A percentile compares a stretch with the other conserved stretches of the same genome.
These are phyloP conservation scores for Pseudogymnoascus sp. DNA, from an alignment of 2,329 filamentous ascomycete species.

Conservation along the genomic window DNA sequence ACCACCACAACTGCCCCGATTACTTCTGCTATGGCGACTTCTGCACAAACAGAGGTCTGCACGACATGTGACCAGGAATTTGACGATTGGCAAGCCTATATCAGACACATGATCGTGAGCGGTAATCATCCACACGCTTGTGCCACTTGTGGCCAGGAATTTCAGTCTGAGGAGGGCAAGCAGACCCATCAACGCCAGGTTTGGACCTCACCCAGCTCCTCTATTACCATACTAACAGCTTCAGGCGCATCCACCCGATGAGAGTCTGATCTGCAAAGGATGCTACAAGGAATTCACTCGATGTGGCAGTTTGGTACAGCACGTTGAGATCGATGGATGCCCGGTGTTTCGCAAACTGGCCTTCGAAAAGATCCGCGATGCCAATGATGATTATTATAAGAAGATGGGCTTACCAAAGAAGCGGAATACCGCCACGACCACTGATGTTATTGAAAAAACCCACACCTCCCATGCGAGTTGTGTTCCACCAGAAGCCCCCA, in stretches of 20 bases:
- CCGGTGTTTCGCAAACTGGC: neutral
- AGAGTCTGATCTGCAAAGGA: constrained; percentile 16
- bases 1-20: neutral
- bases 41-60: neutral
- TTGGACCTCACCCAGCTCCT: neutral
- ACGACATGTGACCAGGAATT: neutral
- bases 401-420: neutral
- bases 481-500: neutral
- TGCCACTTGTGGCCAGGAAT: constrained; percentile 15
- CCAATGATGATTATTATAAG: neutral
- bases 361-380: neutral
- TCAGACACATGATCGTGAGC: constrained; percentile 13
- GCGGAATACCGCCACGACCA: neutral
- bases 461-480: neutral
- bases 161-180: constrained; percentile 12
- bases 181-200: constrained; percentile 14
- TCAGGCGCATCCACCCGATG: constrained; percentile 17
- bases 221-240: neutral
- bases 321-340: constrained; percentile 18
- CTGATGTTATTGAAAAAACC: neutral
- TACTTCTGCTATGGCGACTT: neutral
- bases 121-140: constrained; percentile 12
- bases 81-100: neutral
- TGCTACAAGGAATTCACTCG: constrained; percentile 17
- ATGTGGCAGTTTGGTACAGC: constrained; percentile 18